Base-by-base conservation (phyloP, 1,139 yeast species). In the Casaregolazyma suthepensis region DNA sequence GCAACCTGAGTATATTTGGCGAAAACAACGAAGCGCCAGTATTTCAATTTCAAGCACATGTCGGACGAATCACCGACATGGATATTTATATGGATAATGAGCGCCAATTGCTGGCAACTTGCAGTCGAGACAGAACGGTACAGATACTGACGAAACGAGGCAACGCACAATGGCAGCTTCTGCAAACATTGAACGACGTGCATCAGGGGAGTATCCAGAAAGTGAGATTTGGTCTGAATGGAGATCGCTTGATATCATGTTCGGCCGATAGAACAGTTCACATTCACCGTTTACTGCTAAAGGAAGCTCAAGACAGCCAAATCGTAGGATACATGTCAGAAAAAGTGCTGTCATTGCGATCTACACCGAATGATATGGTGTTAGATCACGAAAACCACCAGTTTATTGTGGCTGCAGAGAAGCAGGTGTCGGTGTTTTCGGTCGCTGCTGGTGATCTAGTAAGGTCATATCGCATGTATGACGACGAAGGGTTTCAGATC, bases 71-170 rank as follows among this genome's bases (percentile, higher is more conserved):
- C 15, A 60, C 59, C 4, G 66, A 61, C 18, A 60, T 66, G 43
- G 66, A 61, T 37, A 59, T 60, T 43, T 37, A 46, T 19, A 47
- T 45, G 18, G 49, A 12, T 29, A 51, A 50, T 19, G 57, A 48
- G 38, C n/a, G 43, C 5, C 52, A 56, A n/a, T 48, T 59, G 29
- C 55, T 65, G 42, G 58, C 63, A 6, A 61, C 65, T 13, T 57
- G 80, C 43, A 79, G 86, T 2, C 69, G 87, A 40, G 88, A 83
- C 63, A 64, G 87, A 47, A 82, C 82, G 72, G 75, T 83, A 43
- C 88, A 83, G 63, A 64, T 83, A 0, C 81, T 80, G 55, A 50
- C 58, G 1, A 59, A 58, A 12, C 1, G 44, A 20, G 56, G 50
- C 5, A 66, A 63, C 9, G 23, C 35, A 12, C 37, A 22, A 12